A percentile compares a stretch with the other conserved stretches of the same genome.
These are phyloP conservation scores for Penicillium sp. DNA, from an alignment of 2,329 filamentous ascomycete species.

Conservation along the genomic window DNA sequence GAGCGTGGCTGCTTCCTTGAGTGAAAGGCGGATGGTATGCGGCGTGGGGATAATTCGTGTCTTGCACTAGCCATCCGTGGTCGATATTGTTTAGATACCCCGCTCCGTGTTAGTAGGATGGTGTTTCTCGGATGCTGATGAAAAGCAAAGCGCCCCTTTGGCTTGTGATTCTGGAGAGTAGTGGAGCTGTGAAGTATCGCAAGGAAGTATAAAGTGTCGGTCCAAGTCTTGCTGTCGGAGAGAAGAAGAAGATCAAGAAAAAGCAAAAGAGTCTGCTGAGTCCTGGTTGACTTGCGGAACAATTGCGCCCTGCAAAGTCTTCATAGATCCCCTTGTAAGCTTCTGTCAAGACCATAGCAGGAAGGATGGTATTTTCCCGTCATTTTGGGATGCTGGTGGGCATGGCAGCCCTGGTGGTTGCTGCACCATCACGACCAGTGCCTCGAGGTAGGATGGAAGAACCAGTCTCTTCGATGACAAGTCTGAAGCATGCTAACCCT, in stretches of 20 bases:
- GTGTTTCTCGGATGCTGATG: neutral
- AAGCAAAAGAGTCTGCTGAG: neutral
- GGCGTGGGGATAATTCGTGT: neutral
- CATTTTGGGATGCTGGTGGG: conserved; percentile 18
- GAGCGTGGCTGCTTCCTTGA: neutral
- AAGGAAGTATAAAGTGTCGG: neutral
- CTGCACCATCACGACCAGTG: conserved; percentile 26
- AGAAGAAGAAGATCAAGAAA: neutral
- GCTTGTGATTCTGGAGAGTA: neutral
- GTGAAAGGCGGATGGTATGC: neutral
- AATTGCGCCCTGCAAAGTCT: neutral
- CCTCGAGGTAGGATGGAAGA: conserved; percentile 29
- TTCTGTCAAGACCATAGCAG: neutral
- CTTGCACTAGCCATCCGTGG: neutral
- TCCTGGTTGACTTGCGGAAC: conserved; percentile 4
- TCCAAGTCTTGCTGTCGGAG: neutral
- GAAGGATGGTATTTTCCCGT: conserved; percentile 12
- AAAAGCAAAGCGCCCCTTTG: neutral
- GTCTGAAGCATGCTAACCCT: neutral
- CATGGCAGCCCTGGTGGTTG: conserved; percentile 21
- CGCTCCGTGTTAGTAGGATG: neutral
- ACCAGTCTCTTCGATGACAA: neutral
- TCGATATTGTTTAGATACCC: neutral
- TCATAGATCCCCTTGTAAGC: neutral
- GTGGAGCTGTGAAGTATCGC: neutral